Conservation (phyloP, 2,329 filamentous ascomycete species). For the Aspergillus sp. region DNA sequence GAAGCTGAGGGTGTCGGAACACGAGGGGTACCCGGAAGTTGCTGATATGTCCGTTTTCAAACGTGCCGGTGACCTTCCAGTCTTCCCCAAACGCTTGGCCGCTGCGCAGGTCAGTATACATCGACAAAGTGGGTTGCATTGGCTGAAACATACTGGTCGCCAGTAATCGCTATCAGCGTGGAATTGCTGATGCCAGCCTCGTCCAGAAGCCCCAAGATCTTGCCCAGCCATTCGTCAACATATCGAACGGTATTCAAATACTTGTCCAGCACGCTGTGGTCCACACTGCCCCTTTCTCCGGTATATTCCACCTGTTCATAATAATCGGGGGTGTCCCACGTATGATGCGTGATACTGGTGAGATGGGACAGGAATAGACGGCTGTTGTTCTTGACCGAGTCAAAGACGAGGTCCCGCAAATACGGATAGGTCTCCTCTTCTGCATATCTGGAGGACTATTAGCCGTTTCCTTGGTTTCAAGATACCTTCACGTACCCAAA, state of each 20-base stretch:
- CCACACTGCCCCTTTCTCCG: slow-evolving; percentile 13
- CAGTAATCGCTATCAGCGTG: slow-evolving; percentile 39
- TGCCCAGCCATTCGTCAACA: slow-evolving; percentile 36
- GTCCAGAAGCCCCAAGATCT: slow-evolving; percentile 35
- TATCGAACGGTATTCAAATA: slow-evolving; percentile 39
- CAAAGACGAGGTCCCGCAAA: slow-evolving; percentile 17
- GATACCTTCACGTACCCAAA: slow-evolving; percentile 30
- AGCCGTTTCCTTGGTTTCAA: neutral
- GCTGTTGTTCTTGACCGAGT: slow-evolving; percentile 20
- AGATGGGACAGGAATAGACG: slow-evolving; percentile 27
- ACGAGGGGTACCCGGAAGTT: slow-evolving; percentile 39
- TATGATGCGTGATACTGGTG: slow-evolving; percentile 34
- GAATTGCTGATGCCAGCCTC: slow-evolving; percentile 36
- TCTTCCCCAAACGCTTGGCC: slow-evolving; percentile 39
- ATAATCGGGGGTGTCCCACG: slow-evolving; percentile 30
- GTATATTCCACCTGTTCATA: slow-evolving; percentile 20
- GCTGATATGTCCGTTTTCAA: slow-evolving; percentile 37
- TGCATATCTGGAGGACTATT: slow-evolving; percentile 15
- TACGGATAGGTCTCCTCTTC: slow-evolving; percentile 36
- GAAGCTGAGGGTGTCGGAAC: slow-evolving; percentile 37
- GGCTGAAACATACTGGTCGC: slow-evolving; percentile 27
- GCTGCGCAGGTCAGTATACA: slow-evolving; percentile 5
- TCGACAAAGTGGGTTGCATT: neutral
- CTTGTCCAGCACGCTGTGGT: slow-evolving; percentile 31
- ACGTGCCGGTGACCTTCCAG: slow-evolving; percentile 32